Evolutionary conservation across 169 alveolate species (phyloP), one percentile per base, ranked within the genome.

Genomic region (Plasmodium falciparum): DNA sequence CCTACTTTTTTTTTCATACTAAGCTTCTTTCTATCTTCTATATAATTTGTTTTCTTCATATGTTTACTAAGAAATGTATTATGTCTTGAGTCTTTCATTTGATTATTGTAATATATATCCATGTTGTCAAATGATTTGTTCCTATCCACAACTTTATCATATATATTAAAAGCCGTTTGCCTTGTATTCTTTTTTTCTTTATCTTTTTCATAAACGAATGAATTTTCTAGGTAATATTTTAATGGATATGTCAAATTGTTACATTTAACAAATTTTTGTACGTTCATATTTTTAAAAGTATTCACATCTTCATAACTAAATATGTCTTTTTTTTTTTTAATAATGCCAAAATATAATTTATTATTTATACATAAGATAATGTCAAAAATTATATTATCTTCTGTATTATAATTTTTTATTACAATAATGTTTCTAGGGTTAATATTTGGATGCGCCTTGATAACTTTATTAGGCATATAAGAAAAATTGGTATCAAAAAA

Each of bases 391-490:
- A 80, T 15, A 47, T 47, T 56, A 3, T 26, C 43, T 29, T 26
- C 15, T 8, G 49, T 59, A 43, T 52, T 54, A 56, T 56, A 56
- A 63, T 80, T 80, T 69, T 80, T 80, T 52, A 80, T 69, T 56
- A 80, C 50, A n/a, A 80, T 26, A 9, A 80, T 54, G 17, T 69
- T 80, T 43, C 70, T 80, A 2, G 63, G 66, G 47, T 33, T 80
- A 2, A 80, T 56, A 6, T 69, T 33, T 43, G 33, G 11, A 69
- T 54, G 69, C 0, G 39, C 39, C 39, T 80, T 69, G 9, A 69
- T 9, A 15, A 80, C 33, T 29, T 47, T 80, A 8, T 80, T 61
- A 67, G 45, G 69, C 3, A 76, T 11, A 9, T 15, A 65, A 26
- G 39, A 9, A 20, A 24, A 24, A 22, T 22, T 26, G 4, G 39